Evolutionary conservation across 2,329 filamentous ascomycete genomes (phyloP).

Genomic region (Hymenoscyphus fraxineus): DNA sequence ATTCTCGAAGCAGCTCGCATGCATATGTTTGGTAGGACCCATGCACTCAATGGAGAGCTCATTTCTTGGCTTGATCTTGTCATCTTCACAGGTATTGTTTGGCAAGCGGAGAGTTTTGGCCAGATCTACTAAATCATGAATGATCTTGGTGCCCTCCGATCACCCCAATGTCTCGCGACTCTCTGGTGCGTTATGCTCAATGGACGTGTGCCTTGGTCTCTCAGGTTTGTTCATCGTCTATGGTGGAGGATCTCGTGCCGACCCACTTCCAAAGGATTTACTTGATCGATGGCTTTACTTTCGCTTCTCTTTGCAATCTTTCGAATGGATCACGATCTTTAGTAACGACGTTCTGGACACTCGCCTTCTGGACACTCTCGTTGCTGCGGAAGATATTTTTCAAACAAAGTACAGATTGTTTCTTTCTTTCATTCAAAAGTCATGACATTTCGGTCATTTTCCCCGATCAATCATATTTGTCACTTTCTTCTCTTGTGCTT

Average conservation of each 20-base stretch:
- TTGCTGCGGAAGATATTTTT: too few species aligned
- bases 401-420: too few species aligned
- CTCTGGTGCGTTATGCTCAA: neutral
- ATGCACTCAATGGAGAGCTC: constrained; percentile 8
- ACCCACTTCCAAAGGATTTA: neutral
- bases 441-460: too few species aligned
- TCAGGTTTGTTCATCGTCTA: neutral
- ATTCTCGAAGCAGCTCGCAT: constrained; percentile 25
- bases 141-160: neutral
- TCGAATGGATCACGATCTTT: neutral
- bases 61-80: constrained; percentile 26
- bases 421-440: too few species aligned
- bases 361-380: too few species aligned
- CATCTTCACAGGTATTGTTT: constrained; percentile 23
- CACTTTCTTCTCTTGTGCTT: too few species aligned
- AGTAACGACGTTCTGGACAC: neutral
- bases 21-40: constrained; percentile 21
- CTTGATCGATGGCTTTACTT: neutral
- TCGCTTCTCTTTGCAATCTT: neutral
- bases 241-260: neutral
- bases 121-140: neutral
- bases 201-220: neutral
- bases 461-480: too few species aligned
- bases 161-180: neutral
- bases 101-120: constrained; percentile 21